phyloP scores from a whole-genome alignment of 768 basidiomycete species.

The Xerocomus brunneocitrinus region DNA sequence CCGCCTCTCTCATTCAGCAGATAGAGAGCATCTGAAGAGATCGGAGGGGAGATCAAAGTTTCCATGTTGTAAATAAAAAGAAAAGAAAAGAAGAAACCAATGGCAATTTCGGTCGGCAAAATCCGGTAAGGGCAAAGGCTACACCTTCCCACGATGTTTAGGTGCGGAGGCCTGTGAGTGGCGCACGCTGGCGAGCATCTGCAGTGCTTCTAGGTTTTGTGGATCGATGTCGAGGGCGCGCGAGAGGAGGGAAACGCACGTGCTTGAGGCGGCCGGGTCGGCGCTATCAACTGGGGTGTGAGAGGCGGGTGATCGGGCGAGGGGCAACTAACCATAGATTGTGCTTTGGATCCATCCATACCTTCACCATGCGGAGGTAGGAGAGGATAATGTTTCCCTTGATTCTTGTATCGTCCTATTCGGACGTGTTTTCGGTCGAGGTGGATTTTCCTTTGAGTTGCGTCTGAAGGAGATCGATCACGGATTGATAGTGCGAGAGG shows the following conservation, averaged over 20 bases:
- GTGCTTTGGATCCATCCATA: conserved; percentile 91
- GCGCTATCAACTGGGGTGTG: conserved; percentile 44
- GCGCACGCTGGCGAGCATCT: conserved; percentile 78
- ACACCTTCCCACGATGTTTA: too few relatives aligned
- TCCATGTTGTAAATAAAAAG: too few relatives aligned
- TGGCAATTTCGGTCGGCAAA: too few relatives aligned
- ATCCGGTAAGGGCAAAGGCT: too few relatives aligned
- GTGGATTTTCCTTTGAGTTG: conserved; percentile 76
- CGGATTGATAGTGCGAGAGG: conserved; percentile 73
- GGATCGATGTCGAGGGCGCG: conserved; percentile 73
- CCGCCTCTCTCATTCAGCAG: too few relatives aligned
- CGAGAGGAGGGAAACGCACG: conserved; percentile 71
- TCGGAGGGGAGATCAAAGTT: too few relatives aligned
- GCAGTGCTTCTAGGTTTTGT: conserved; percentile 72
- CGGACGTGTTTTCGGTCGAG: conserved; percentile 32
- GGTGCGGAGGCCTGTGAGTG: conserved; percentile 68
- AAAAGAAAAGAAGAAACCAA: too few relatives aligned
- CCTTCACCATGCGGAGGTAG: conserved; percentile 84
- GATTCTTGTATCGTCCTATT: conserved; percentile 42
- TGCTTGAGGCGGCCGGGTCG: conserved; percentile 75
- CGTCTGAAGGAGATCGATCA: conserved; percentile 60
- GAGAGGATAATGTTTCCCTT: conserved; percentile 71
- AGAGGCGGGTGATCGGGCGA: not conserved
- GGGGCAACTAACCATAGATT: conserved; percentile 65
- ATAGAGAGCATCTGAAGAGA: too few relatives aligned